Evolutionary conservation across 2,329 filamentous ascomycete species (phyloP), one percentile per base, ranked within the genome.

Genomic region (Diaporthe citriasiana): DNA sequence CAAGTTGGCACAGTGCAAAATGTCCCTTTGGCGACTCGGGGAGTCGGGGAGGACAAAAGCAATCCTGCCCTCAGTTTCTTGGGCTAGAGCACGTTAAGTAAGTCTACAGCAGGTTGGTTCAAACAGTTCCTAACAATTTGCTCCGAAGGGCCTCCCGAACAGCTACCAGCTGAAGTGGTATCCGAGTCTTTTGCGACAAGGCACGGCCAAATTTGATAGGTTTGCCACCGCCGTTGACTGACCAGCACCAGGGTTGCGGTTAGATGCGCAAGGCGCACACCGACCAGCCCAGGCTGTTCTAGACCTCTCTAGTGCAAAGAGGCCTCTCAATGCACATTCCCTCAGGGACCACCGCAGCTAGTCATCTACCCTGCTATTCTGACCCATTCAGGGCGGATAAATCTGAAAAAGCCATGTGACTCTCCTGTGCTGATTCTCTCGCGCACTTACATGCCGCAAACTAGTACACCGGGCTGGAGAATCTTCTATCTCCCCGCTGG

Each of bases 231-330:
- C 25, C 25, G 13, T 27, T 3, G 15, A 45, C 59, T 63, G 19
- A 63, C 59, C 19, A 63, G 59, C 59, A 63, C 59, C 19, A 30
- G 59, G 59, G 12, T 60, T 63, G 59, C 59, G 59, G 59, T 25
- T 63, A 63, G 59, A 63, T 63, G 59, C 25, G 40, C 59, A 63
- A 17, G 25, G 25, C 19, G 15, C 40, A 45, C 17, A 19, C 19
- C 19, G 19, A 8, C 59, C 40, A 27, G 59, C 19, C 59, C 59
- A 63, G 59, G 40, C 59, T 40, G 25, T 30, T 47, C 59, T 63
- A 63, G 59, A 27, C 59, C 40, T 19, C 8, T 12, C 33, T 9
- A 35, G 33, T 35, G 33, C 33, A 35, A 35, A 35, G 33, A 35
- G 33, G 33, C 33, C 33, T 35, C 33, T n/a, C n/a, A 35, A 35